Base-by-base conservation (phyloP, 192 early-diverging fungal species). In the Endogone sp. region DNA sequence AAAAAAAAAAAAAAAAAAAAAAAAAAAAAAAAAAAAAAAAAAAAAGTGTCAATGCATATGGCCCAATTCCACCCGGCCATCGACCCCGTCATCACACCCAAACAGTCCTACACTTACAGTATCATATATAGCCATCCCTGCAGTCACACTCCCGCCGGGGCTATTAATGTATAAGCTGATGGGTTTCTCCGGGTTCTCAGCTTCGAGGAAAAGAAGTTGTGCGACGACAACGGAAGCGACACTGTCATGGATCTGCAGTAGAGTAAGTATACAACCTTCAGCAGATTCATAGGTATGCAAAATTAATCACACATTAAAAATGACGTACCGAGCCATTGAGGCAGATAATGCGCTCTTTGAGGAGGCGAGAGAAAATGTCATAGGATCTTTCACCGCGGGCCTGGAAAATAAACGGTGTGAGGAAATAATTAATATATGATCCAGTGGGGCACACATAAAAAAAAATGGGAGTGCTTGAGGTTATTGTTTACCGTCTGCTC, bases 81-180 rank as follows among this genome's bases (percentile, higher is more conserved):
- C 25, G 10, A 54, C 31, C 22, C 23, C 8, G 28, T 32, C 28
- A 30, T 6, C 58, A 55, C 37, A 9, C 23, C 8, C 24, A 25
- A 30, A 37, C 3, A 16, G n/a, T n/a, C n/a, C n/a, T n/a, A n/a
- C n/a, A 64, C 79, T 75, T 82, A 90, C 91, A 2, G 93, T 93
- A 74, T 94, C 92, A 76, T 96, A 96, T 60, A 94, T 94, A 13
- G 93, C 92, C 92, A 99, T 88, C 11, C 95, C 97, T 13, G 94
- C 86, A 2, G 95, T 99, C 10, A 99, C 96, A 75, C 86, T 90
- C 63, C 97, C 96, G 37, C 97, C 96, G 13, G 97, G 97, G 44
- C 93, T 95, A 79, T 99, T 99, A 82, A 99, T 95, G 77, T 99
- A 99, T 62, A 99, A 81, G 32, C 88, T 90, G 68, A 99, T 94